These are phyloP conservation scores for Leccinum pallidistipes DNA, from an alignment of 1,284 basidiomycete genomes.

Conservation along the genomic window DNA sequence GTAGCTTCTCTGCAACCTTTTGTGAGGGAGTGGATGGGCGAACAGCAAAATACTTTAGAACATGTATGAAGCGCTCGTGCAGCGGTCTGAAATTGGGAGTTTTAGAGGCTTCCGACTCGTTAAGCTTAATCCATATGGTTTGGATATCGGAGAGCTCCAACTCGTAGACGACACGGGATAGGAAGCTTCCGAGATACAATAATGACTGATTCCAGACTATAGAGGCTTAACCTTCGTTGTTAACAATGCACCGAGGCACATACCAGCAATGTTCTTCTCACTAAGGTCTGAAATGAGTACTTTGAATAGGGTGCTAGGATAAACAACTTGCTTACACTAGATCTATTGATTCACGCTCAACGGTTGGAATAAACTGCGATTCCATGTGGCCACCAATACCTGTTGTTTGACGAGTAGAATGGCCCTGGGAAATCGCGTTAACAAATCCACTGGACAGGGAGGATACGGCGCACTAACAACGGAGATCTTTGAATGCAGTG, in stretches of 20 bases:
- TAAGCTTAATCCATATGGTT: slow-evolving; percentile 41
- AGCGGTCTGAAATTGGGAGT: slow-evolving; percentile 37
- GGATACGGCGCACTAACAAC: neutral
- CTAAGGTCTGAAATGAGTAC: slow-evolving; percentile 34
- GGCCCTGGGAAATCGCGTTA: neutral
- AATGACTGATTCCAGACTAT: slow-evolving; percentile 84
- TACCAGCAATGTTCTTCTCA: slow-evolving; percentile 70
- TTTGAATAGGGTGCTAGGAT: neutral
- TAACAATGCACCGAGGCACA: slow-evolving; percentile 16
- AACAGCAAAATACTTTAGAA: slow-evolving; percentile 87
- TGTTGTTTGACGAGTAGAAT: slow-evolving; percentile 53
- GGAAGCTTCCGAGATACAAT: slow-evolving; percentile 77
- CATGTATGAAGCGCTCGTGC: slow-evolving; percentile 67
- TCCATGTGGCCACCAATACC: slow-evolving; percentile 90
- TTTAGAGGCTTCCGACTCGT: slow-evolving; percentile 1
- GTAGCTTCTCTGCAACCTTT: slow-evolving; percentile 72
- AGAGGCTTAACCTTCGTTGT: neutral
- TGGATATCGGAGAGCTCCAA: slow-evolving; percentile 67
- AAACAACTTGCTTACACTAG: slow-evolving; percentile 54
- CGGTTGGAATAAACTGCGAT: slow-evolving; percentile 91
- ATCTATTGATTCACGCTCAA: slow-evolving; percentile 94
- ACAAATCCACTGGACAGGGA: neutral
- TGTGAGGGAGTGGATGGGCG: slow-evolving; percentile 81
- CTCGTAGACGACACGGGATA: slow-evolving; percentile 85
- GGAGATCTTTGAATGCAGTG: neutral